Evolutionary conservation across 1,284 basidiomycete genomes (phyloP), one percentile per base, ranked within the genome.

Genomic region (Cutaneotrichosporon curvatum): DNA sequence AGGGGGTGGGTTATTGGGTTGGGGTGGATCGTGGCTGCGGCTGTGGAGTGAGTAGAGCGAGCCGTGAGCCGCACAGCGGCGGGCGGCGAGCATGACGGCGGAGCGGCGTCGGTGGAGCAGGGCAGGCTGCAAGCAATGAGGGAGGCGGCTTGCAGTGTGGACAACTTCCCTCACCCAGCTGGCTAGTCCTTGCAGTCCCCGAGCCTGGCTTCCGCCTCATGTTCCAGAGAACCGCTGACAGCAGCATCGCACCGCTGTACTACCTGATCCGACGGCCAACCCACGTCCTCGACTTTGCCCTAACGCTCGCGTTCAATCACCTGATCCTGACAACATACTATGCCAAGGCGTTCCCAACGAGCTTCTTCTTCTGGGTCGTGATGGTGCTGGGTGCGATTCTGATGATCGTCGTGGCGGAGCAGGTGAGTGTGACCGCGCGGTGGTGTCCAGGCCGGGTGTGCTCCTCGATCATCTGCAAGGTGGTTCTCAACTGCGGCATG

Each of bases 251-350:
- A 58, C 88, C 85, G 56, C 76, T 98, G 3, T 96, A 89, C 70
- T 78, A 80, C 56, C 76, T 98, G 56, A 78, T 98, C 66, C 82
- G 90, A 34, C 78, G 88, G 31, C 94, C 95, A 36, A 87, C 91
- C 5, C 80, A 95, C 61, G 85, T 98, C 62, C 82, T 98, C 57
- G 94, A 98, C 73, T 96, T 96, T 72, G 78, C 85, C 8, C 69
- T 94, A 47, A 97, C 95, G 0, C 80, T 97, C 43, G 74, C 86
- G 45, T 84, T 95, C 75, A 83, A 85, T 63, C 91, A 98, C 71
- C 74, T 95, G 41, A 81, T 96, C 44, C 74, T 96, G 45, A 92
- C 91, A 37, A 89, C 87, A 15, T 94, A 91, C 71, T 95, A 92
- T 71, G 82, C 90, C 2, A 81, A 82, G 38, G 78, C 83, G 6